A percentile compares a stretch with the other conserved stretches of the same genome.
Conservation (phyloP, 2,329 filamentous ascomycete species). For the Colletotrichum sp. region DNA sequence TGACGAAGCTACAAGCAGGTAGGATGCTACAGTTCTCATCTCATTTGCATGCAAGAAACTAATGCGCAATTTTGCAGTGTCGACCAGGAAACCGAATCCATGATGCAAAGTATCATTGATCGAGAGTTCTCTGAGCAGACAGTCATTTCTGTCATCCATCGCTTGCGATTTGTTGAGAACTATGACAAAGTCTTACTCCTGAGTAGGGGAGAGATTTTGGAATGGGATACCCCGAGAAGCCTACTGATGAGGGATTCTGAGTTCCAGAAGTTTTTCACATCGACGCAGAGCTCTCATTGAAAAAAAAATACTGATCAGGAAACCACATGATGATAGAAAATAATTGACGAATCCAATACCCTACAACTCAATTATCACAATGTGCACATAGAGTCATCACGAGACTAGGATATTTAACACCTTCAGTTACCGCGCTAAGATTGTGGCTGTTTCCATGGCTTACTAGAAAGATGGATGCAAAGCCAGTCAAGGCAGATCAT, state of each 20-base stretch:
- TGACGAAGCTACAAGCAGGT: constrained; percentile 11
- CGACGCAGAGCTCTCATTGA: background rate
- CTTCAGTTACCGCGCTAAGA: too few species aligned
- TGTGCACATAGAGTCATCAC: background rate
- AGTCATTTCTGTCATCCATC: background rate
- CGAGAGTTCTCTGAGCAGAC: background rate
- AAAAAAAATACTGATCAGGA: background rate
- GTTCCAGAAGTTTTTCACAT: background rate
- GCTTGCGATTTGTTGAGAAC: background rate
- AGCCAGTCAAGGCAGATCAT: too few species aligned
- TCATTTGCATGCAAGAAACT: background rate
- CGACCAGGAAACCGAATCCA: background rate
- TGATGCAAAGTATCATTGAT: background rate
- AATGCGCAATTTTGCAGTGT: background rate
- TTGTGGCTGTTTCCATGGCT: too few species aligned
- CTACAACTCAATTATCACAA: background rate
- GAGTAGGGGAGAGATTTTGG: background rate
- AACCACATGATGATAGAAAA: background rate
- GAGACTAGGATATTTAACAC: background rate
- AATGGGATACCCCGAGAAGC: background rate
- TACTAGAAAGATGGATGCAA: too few species aligned
- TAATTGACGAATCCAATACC: background rate
- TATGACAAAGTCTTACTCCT: background rate
- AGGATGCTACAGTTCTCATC: background rate
- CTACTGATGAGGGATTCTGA: background rate